Percentiles rank a stretch among this genome's conserved stretches.
Conservation (phyloP, 2,329 filamentous ascomycete species). For the Aspergillus quadrilineatus region DNA sequence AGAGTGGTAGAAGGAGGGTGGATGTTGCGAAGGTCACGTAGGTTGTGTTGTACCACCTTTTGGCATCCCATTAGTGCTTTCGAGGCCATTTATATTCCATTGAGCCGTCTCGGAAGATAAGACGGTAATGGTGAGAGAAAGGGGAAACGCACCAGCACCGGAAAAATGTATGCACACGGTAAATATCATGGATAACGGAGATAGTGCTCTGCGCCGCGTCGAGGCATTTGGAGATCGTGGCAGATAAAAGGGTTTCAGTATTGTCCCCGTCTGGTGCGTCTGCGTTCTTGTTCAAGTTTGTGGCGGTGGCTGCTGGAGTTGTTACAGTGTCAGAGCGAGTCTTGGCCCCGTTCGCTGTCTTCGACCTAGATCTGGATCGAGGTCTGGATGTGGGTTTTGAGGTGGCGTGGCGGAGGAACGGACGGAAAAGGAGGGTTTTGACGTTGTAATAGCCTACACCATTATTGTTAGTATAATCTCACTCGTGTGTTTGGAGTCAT, state of each 20-base stretch:
- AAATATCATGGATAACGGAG: conserved; percentile 43
- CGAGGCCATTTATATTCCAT: no score
- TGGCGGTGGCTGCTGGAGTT: neutral
- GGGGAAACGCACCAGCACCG: conserved; percentile 38
- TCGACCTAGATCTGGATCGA: conserved; percentile 9
- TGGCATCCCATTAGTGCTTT: neutral
- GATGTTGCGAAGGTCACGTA: conserved; percentile 44
- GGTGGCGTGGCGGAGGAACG: conserved; percentile 34
- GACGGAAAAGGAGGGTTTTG: conserved; percentile 42
- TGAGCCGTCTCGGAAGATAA: no score
- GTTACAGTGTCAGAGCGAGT: neutral
- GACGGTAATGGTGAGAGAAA: no score
- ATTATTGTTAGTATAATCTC: neutral
- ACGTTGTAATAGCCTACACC: conserved; percentile 41
- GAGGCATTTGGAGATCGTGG: conserved; percentile 38
- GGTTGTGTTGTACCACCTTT: conserved; percentile 45
- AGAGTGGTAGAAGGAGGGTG: conserved; percentile 38
- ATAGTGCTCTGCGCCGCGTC: conserved; percentile 42
- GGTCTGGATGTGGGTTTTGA: conserved; percentile 24
- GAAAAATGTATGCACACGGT: conserved; percentile 41
- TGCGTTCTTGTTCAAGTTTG: neutral
- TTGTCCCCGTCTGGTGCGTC: conserved; percentile 13
- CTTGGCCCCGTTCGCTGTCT: neutral
- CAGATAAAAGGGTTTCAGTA: conserved; percentile 10
- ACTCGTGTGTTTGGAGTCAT: neutral